These are phyloP conservation scores for Monilinia fructicola DNA, from an alignment of 2,329 filamentous ascomycete genomes.

Conservation along the genomic window DNA sequence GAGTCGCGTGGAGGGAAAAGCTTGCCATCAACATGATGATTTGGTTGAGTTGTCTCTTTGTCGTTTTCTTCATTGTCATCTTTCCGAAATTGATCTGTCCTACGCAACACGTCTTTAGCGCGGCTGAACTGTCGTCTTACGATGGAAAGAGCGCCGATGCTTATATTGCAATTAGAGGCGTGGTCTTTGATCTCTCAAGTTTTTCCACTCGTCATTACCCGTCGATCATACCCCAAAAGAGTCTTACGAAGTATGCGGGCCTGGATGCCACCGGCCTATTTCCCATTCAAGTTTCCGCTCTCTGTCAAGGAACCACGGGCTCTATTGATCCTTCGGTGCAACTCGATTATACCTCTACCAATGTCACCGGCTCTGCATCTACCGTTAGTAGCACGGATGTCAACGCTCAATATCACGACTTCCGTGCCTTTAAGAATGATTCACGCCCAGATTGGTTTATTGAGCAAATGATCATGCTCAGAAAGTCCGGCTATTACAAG, in stretches of 20 bases:
- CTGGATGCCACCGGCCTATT: constrained; percentile 85
- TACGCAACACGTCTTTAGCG: constrained; percentile 82
- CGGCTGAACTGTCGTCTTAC: constrained; percentile 69
- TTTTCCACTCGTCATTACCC: constrained; percentile 82
- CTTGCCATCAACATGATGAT: constrained; percentile 97
- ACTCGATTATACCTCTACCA: constrained; percentile 77
- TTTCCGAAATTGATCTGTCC: constrained; percentile 91
- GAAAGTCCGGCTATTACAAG: constrained; percentile 74
- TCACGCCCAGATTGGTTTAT: constrained; percentile 87
- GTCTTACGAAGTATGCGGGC: constrained; percentile 79
- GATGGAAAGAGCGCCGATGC: constrained; percentile 68
- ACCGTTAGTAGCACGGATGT: constrained; percentile 65
- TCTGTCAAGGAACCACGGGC: constrained; percentile 77
- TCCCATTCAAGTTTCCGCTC: constrained; percentile 87
- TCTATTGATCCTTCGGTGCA: constrained; percentile 68
- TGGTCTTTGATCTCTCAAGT: constrained; percentile 77
- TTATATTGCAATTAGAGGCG: constrained; percentile 81
- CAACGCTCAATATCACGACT: constrained; percentile 87
- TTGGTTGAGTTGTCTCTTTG: constrained; percentile 77
- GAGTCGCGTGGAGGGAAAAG: constrained; percentile 94
- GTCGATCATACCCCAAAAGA: constrained; percentile 54
- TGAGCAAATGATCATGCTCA: constrained; percentile 77
- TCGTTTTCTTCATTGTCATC: constrained; percentile 85
- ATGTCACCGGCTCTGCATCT: constrained; percentile 66
- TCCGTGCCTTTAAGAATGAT: constrained; percentile 80